Conservation (phyloP, 768 basidiomycete species). For the Mycena chlorophos region DNA sequence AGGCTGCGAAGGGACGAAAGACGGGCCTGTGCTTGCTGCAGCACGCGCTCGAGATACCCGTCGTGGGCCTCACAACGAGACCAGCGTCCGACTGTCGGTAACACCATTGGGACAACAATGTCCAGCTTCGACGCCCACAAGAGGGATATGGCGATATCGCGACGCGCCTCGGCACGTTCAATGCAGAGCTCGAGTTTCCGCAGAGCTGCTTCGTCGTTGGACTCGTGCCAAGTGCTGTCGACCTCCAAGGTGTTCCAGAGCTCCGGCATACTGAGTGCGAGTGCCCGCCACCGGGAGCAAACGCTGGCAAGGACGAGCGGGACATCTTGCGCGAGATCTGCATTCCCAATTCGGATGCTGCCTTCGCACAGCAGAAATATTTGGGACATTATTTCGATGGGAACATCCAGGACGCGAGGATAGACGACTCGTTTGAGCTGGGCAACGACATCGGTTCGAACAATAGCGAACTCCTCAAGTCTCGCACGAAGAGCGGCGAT, state of each 20-base stretch:
- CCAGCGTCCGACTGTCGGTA: too few species aligned
- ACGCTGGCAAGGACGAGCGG: not conserved
- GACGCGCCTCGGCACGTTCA: too few species aligned
- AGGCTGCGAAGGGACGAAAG: too few species aligned
- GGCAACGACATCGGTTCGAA: not conserved
- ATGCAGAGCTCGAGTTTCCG: not conserved
- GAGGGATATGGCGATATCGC: too few species aligned
- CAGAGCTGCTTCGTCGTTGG: not conserved
- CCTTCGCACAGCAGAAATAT: not conserved
- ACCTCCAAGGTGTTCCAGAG: not conserved
- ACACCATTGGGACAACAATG: too few species aligned
- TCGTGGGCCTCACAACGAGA: too few species aligned
- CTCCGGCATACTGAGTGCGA: not conserved
- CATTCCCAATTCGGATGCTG: not conserved
- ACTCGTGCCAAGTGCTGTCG: not conserved
- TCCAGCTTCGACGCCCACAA: too few species aligned
- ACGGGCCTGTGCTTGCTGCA: too few species aligned
- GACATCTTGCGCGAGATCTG: not conserved
- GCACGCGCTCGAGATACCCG: too few species aligned
- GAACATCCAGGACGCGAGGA: not conserved
- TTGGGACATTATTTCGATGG: too few species aligned
- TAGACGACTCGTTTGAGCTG: not conserved
- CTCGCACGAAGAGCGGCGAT: not conserved
- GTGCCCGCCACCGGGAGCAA: not conserved
- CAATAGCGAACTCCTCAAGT: not conserved